Percentiles rank a stretch among this genome's conserved stretches.
Conservation (phyloP, 352 stramenopile genomes). For the Halophytophthora batemanensis region DNA sequence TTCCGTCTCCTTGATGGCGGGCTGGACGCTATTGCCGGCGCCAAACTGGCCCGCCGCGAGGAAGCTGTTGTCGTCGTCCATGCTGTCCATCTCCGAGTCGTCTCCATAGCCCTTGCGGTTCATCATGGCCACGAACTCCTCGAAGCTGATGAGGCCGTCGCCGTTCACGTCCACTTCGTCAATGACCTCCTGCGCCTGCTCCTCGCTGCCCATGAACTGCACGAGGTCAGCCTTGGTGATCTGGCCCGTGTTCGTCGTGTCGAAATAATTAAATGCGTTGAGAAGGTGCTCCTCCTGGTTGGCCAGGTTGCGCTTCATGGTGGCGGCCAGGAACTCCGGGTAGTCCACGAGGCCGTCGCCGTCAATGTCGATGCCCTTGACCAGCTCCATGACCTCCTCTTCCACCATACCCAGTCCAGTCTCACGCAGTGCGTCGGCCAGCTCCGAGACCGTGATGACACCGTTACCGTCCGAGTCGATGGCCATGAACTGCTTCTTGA, state of each 20-base stretch:
- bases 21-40: slow-evolving; percentile 15
- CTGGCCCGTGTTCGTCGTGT: slow-evolving; percentile 80
- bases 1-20: slow-evolving; percentile 70
- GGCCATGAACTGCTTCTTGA: slow-evolving; percentile 87
- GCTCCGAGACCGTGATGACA: slow-evolving; percentile 88
- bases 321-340: slow-evolving; percentile 89
- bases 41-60: slow-evolving; percentile 42
- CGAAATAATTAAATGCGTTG: slow-evolving; percentile 91
- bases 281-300: slow-evolving; percentile 87
- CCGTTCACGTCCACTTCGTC: slow-evolving; percentile 89
- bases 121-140: slow-evolving; percentile 93
- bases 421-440: slow-evolving; percentile 72
- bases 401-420: slow-evolving; percentile 89
- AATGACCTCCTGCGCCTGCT: slow-evolving; percentile 91
- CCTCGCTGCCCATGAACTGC: slow-evolving; percentile 90
- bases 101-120: slow-evolving; percentile 81
- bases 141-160: slow-evolving; percentile 91
- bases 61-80: slow-evolving; percentile 54
- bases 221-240: slow-evolving; percentile 89
- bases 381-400: slow-evolving; percentile 82
- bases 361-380: slow-evolving; percentile 90
- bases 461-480: slow-evolving; percentile 85
- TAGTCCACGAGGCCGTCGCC: slow-evolving; percentile 87
- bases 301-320: slow-evolving; percentile 87
- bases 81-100: slow-evolving; percentile 65